phyloP scores from a whole-genome alignment of 306 rosid genomes.

The Fragaria ananassa region DNA sequence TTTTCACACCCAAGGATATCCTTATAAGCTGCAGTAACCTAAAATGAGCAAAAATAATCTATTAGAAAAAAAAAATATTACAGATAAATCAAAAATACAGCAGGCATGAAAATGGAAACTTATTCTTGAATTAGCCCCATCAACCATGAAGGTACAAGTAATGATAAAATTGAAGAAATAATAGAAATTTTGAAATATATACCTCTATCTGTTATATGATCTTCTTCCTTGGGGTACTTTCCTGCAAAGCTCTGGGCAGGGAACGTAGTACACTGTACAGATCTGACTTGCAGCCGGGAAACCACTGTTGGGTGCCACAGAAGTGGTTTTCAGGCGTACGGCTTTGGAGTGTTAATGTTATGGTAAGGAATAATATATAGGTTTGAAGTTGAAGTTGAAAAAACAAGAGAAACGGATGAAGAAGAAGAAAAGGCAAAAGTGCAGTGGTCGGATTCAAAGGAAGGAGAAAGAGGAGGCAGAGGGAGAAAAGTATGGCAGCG shows the following conservation, averaged over 20 bases:
- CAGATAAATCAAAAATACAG: neutral
- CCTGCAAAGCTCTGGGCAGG: neutral
- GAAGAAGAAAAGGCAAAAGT: constrained; percentile 11
- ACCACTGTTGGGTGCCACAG: constrained; percentile 14
- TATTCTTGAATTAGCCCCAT: neutral
- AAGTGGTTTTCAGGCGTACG: constrained; percentile 19
- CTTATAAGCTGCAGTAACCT: constrained; percentile 14
- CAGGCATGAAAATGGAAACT: neutral
- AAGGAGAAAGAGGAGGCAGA: constrained; percentile 39
- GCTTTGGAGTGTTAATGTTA: constrained; percentile 1
- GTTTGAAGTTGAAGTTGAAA: constrained; percentile 14
- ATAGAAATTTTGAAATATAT: neutral
- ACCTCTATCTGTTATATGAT: neutral
- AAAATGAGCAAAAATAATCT: constrained; percentile 12
- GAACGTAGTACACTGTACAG: constrained; percentile 20
- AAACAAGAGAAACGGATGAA: constrained; percentile 12
- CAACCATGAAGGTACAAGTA: neutral
- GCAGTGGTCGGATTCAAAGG: constrained; percentile 22
- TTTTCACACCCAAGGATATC: constrained; percentile 24
- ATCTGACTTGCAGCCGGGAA: constrained; percentile 30
- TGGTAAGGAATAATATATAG: constrained; percentile 4
- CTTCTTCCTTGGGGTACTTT: neutral
- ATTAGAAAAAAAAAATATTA: neutral
- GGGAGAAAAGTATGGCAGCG: constrained; percentile 53
- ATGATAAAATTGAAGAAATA: neutral